Conservation (phyloP, 345 rosid species). For the Jatropha curcas region DNA sequence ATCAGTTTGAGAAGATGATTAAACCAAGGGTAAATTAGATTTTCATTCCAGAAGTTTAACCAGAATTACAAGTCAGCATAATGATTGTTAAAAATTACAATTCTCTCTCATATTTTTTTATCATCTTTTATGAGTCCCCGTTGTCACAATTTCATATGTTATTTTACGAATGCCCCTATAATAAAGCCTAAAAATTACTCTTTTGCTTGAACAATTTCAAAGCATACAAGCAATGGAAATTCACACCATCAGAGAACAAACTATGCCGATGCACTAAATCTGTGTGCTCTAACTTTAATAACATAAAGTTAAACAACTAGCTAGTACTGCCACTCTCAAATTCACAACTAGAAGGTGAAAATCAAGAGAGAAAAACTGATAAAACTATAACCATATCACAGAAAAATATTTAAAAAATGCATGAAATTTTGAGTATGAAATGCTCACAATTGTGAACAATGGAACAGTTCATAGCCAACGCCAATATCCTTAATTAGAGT, state of each 20-base stretch:
- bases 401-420: background rate
- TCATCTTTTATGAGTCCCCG: background rate
- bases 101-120: background rate
- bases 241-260: background rate
- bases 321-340: background rate
- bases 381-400: background rate
- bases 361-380: background rate
- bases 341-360: background rate
- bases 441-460: background rate
- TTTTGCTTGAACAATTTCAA: background rate
- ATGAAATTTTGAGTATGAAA: background rate
- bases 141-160: background rate
- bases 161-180: background rate
- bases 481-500: background rate
- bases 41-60: background rate
- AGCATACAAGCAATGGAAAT: background rate
- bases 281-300: background rate
- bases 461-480: background rate
- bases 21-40: background rate
- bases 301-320: background rate
- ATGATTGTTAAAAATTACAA: background rate
- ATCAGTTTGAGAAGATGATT: constrained; percentile 10
- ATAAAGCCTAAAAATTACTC: background rate
- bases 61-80: background rate
- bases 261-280: background rate